phyloP scores from a whole-genome alignment of 768 basidiomycete species.

The Tricholoma furcatifolium region DNA sequence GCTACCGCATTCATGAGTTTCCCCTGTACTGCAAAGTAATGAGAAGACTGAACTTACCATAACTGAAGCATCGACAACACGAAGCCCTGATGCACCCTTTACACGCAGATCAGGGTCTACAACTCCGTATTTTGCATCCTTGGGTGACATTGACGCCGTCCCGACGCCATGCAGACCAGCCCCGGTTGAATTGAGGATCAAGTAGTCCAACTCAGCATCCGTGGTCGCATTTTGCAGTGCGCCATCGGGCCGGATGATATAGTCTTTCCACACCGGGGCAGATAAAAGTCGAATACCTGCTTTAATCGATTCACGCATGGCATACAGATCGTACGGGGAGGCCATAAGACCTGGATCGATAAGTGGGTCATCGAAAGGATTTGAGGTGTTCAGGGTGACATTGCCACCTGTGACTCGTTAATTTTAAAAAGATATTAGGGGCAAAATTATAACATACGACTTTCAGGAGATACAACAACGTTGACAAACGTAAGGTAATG shows the following conservation, averaged over 20 bases:
- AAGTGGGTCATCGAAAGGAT: constrained; percentile 37
- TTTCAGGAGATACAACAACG: constrained; percentile 6
- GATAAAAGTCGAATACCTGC: constrained; percentile 16
- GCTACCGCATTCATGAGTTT: neutral
- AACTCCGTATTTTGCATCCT: constrained; percentile 15
- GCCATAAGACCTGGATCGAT: constrained; percentile 37
- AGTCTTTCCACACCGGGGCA: constrained; percentile 18
- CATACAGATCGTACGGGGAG: constrained; percentile 19
- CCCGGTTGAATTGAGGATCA: neutral
- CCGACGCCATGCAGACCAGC: constrained; percentile 6
- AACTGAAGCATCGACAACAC: constrained; percentile 32
- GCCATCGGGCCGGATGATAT: constrained; percentile 13
- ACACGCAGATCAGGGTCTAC: constrained; percentile 23
- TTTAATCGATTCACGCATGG: constrained; percentile 21
- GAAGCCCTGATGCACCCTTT: constrained; percentile 25
- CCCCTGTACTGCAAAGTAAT: neutral
- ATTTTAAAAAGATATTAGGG: neutral
- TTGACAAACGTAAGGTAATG: neutral
- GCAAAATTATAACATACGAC: constrained; percentile 1
- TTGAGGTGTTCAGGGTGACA: constrained; percentile 31
- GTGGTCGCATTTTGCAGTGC: constrained; percentile 1
- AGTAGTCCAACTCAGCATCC: constrained; percentile 8
- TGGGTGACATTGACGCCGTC: constrained; percentile 16
- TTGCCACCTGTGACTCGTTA: constrained; percentile 16
- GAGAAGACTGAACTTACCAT: constrained; percentile 6